Conservation (phyloP, 1,284 basidiomycete species). For the Pholiota adiposa region DNA sequence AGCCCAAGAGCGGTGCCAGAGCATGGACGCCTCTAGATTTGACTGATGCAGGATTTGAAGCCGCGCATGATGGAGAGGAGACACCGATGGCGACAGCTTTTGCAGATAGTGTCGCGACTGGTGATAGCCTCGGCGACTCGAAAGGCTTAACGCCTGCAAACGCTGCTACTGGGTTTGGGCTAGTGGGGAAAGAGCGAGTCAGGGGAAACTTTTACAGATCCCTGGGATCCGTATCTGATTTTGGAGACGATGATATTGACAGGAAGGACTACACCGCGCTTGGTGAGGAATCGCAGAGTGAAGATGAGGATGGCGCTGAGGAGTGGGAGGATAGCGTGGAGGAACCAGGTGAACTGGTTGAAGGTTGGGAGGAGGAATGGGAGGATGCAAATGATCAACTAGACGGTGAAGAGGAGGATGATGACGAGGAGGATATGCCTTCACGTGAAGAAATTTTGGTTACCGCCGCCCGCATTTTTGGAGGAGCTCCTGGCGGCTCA, state of each 20-base stretch:
- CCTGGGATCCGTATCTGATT: constrained; percentile 52
- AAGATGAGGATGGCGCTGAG: constrained; percentile 11
- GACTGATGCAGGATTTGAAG: not conserved
- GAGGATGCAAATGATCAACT: constrained; percentile 21
- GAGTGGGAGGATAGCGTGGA: constrained; percentile 8
- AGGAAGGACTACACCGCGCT: constrained; percentile 13
- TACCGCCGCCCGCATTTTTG: constrained; percentile 61
- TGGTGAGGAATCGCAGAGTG: constrained; percentile 8
- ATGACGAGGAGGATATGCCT: constrained; percentile 50
- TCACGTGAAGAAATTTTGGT: constrained; percentile 54
- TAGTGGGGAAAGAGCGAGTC: constrained; percentile 32
- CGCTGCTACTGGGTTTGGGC: constrained; percentile 3
- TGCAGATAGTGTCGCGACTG: constrained; percentile 6
- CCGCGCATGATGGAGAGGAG: not conserved
- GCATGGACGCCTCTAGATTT: not conserved
- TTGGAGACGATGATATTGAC: constrained; percentile 39
- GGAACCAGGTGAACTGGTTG: constrained; percentile 8
- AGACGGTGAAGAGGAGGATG: constrained; percentile 30
- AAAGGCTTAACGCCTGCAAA: constrained; percentile 4
- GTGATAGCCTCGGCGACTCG: not conserved
- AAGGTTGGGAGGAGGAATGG: constrained; percentile 7
- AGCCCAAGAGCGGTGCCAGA: not conserved
- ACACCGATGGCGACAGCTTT: constrained; percentile 5
- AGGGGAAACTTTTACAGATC: constrained; percentile 45
- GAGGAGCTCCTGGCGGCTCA: constrained; percentile 23